These are phyloP conservation scores for Calonectria honghensis DNA, from an alignment of 2,329 filamentous ascomycete genomes.

Conservation along the genomic window DNA sequence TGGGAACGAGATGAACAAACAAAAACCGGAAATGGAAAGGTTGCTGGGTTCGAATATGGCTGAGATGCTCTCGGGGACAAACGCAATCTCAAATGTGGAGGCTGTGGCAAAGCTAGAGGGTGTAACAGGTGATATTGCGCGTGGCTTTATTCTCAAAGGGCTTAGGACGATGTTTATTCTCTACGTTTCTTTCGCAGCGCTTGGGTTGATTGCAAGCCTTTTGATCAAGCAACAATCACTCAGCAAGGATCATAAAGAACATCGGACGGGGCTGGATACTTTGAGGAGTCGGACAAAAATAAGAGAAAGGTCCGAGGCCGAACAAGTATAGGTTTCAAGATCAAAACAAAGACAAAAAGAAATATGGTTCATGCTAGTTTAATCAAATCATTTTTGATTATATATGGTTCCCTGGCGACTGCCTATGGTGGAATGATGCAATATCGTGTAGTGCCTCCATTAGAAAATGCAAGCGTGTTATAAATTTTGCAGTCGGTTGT, in stretches of 20 bases:
- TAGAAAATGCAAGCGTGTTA: no score
- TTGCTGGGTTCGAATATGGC: slow-evolving; percentile 72
- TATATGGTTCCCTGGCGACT: no score
- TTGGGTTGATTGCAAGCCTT: neutral
- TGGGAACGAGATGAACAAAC: slow-evolving; percentile 81
- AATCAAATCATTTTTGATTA: neutral
- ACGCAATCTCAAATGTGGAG: slow-evolving; percentile 65
- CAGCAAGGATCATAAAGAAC: slow-evolving; percentile 13
- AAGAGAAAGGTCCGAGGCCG: neutral
- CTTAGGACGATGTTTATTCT: slow-evolving; percentile 14
- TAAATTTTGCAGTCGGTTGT: no score
- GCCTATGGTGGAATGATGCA: no score
- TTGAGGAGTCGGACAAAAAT: neutral
- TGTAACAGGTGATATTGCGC: neutral
- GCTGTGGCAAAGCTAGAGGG: neutral
- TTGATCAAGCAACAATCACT: slow-evolving; percentile 12
- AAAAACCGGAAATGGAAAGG: slow-evolving; percentile 67
- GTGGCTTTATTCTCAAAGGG: slow-evolving; percentile 5
- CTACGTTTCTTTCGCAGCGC: neutral
- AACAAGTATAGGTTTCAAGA: neutral
- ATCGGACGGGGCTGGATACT: slow-evolving; percentile 13
- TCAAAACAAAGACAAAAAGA: neutral
- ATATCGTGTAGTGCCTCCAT: no score
- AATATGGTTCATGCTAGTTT: neutral
- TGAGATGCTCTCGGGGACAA: slow-evolving; percentile 72